Base-by-base conservation (phyloP, 345 rosid species). In the Arabis hirsuta region DNA sequence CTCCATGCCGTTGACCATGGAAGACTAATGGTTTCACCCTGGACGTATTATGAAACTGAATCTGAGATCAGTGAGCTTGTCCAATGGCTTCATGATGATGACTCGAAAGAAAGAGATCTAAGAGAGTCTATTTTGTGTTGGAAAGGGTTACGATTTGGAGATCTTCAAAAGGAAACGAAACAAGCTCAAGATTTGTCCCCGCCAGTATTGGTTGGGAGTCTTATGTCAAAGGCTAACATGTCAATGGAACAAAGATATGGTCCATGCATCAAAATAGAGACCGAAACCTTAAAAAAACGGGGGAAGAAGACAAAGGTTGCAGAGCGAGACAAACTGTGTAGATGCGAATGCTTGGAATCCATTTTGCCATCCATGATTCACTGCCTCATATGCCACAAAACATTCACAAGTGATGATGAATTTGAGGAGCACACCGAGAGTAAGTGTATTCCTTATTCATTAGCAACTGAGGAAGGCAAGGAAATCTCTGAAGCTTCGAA, bases 301-400 rank as follows among this genome's bases (percentile, higher is more conserved):
- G 89, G 83, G 60, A 84, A 87, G 78, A 84, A 81, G 81, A 80
- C 77, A 52, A 81, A 74, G 73, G 62, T 80, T 67, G 75, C 48
- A 29, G 75, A 72, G 63, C 83, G 61, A 69, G 95, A 87, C 56
- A 87, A 81, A 75, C 80, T 83, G 71, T 85, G 79, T 48, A 78
- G 96, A 47, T 95, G 99, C 48, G 84, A 82, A 72, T 95, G 99
- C 75, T 81, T 95, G 62, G 99, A 95, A 85, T 87, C 84, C 24
- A 82, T 88, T 62, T 88, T 86, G 87, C 87, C 93, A 70, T 85
- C 90, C 29, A 83, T 86, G 85, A 72, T 69, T 76, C 99, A 95
- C 73, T 95, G 99, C 74, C 65, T 67, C 57, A 78, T 82, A 67
- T 95, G 99, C 84, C 99, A 95, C 80, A 88, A 16, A 76, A 91